Percentiles rank a stretch among this genome's conserved stretches.
These are phyloP conservation scores for Bonia amplexicaulis DNA, from an alignment of 176 grass and related monocot genomes.

Conservation along the genomic window DNA sequence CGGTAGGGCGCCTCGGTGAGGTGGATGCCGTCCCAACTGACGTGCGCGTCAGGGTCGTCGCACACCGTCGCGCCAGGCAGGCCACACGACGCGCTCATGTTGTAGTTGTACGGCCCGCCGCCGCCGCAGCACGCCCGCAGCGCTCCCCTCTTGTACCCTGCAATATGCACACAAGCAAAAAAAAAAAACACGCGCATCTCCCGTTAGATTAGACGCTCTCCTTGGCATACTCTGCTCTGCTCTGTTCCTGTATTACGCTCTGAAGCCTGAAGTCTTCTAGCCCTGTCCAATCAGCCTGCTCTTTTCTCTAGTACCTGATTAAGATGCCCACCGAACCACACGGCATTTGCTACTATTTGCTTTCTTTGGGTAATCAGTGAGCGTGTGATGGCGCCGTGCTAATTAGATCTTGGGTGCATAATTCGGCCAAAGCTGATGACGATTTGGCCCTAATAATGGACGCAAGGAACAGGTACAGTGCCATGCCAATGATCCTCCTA, in stretches of 20 bases:
- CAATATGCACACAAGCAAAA: not conserved
- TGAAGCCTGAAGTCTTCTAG: not conserved
- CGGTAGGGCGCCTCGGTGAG: constrained; percentile 78
- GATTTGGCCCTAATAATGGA: not conserved
- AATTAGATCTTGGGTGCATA: not conserved
- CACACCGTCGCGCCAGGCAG: constrained; percentile 47
- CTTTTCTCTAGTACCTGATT: not conserved
- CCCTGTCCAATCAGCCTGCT: not conserved
- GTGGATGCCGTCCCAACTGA: constrained; percentile 91
- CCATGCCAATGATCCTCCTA: not conserved
- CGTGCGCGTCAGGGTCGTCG: constrained; percentile 47
- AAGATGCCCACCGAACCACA: not conserved
- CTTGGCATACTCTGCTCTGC: not conserved
- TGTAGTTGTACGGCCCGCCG: constrained; percentile 75
- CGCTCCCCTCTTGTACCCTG: constrained; percentile 63
- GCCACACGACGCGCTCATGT: constrained; percentile 53
- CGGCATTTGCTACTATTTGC: not conserved
- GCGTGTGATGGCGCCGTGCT: not conserved
- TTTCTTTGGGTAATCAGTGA: not conserved
- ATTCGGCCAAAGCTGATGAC: not conserved
- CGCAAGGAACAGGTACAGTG: not conserved
- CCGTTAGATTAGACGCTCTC: not conserved
- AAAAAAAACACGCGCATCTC: not conserved
- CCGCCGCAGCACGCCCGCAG: constrained; percentile 69
- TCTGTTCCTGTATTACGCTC: not conserved